These are phyloP conservation scores for Gaertneriomyces semiglobifer DNA, from an alignment of 192 early-diverging fungal genomes.

Conservation along the genomic window DNA sequence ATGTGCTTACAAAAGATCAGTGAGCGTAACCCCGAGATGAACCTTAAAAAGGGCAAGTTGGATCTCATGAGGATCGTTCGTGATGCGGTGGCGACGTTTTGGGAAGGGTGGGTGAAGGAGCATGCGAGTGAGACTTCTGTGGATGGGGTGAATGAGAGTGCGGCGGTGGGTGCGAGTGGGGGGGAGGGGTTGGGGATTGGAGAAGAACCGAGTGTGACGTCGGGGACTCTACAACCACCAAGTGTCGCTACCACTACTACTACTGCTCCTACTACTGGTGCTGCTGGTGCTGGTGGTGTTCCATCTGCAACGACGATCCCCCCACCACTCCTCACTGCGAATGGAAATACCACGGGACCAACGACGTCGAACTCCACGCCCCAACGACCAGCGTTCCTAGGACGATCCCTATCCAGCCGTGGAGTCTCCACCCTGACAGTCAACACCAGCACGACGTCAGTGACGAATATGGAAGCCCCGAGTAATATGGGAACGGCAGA, in stretches of 20 bases:
- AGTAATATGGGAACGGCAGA: background rate
- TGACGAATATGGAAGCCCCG: background rate
- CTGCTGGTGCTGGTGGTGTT: background rate
- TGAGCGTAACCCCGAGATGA: constrained; percentile 62
- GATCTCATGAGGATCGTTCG: constrained; percentile 62
- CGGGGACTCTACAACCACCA: background rate
- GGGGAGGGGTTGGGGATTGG: background rate
- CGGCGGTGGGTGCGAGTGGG: background rate
- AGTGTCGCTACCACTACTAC: background rate
- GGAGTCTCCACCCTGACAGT: background rate
- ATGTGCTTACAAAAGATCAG: constrained; percentile 64
- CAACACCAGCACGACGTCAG: background rate
- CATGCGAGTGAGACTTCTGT: constrained; percentile 21
- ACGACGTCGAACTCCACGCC: background rate
- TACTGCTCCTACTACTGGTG: background rate
- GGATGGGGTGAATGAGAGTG: background rate
- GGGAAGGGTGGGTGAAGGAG: constrained; percentile 64
- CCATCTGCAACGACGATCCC: background rate
- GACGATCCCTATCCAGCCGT: too few species aligned
- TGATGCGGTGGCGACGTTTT: constrained; percentile 65
- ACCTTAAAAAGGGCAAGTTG: constrained; percentile 39
- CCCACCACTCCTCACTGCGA: background rate
- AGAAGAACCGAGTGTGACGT: background rate
- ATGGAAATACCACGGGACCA: background rate
- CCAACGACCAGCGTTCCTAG: background rate